These are phyloP conservation scores for Diaporthe eres DNA, from an alignment of 2,329 filamentous ascomycete species.

Conservation along the genomic window DNA sequence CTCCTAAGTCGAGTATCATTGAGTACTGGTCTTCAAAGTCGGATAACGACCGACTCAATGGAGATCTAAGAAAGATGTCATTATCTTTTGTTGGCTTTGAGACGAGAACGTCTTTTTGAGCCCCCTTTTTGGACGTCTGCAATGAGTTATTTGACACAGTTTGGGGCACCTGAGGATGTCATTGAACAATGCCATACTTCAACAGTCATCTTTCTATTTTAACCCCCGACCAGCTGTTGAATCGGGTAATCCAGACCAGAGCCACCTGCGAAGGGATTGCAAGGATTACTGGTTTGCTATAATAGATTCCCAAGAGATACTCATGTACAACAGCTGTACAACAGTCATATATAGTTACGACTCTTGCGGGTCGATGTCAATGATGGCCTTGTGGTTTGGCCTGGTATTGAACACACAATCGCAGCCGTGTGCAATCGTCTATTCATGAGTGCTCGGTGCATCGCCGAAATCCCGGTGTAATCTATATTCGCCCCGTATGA, in stretches of 20 bases:
- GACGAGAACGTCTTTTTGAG: neutral
- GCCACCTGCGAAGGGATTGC: neutral
- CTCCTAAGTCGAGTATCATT: neutral
- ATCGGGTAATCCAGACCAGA: neutral
- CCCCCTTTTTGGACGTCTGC: neutral
- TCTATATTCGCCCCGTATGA: neutral
- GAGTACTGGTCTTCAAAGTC: neutral
- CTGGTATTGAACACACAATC: neutral
- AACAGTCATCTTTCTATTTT: neutral
- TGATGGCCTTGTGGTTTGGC: neutral
- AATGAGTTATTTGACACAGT: neutral
- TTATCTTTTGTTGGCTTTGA: neutral
- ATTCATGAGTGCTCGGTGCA: too few species aligned
- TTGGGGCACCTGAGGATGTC: neutral
- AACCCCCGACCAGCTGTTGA: neutral
- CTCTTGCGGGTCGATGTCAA: neutral
- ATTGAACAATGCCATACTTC: neutral
- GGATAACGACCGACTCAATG: neutral
- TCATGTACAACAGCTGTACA: neutral
- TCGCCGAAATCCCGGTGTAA: neutral
- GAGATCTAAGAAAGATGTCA: neutral
- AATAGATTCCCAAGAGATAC: neutral
- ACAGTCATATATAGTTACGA: neutral
- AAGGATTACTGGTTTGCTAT: neutral
- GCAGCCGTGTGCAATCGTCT: neutral